A percentile compares a stretch with the other conserved stretches of the same genome.
Evolutionary conservation across 345 rosid genomes (phyloP).

Genomic region (Brassica juncea): DNA sequence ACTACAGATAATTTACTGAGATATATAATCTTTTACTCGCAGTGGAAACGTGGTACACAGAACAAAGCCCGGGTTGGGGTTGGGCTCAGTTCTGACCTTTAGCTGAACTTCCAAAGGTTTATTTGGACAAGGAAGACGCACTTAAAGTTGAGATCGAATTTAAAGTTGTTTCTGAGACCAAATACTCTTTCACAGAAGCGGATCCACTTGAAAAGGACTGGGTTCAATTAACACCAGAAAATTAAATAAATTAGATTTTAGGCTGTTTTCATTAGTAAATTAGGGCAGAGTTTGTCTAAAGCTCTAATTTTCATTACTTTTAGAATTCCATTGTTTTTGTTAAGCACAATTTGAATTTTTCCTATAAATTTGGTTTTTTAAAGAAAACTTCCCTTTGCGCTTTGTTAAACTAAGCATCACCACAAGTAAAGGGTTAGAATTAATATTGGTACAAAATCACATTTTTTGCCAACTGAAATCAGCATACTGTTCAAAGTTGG

Average conservation of each 20-base stretch:
- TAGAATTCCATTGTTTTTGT: not conserved
- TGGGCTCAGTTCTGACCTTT: not conserved
- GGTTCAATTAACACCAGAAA: not conserved
- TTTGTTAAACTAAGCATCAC: not conserved
- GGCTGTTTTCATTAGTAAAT: not conserved
- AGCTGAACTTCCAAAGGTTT: not conserved
- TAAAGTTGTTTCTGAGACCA: not conserved
- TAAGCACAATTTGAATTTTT: no score
- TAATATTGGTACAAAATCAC: no score
- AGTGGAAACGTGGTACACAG: not conserved
- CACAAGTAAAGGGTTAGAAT: no score
- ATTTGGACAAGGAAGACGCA: not conserved
- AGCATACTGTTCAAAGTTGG: not conserved
- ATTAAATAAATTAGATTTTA: not conserved
- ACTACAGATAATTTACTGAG: not conserved
- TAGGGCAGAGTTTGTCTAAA: not conserved
- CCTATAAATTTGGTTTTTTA: not conserved
- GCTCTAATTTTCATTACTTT: not conserved
- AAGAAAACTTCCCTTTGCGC: not conserved
- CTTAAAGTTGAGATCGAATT: not conserved
- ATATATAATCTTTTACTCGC: not conserved
- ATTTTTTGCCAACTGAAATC: not conserved
- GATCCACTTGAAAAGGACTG: not conserved
- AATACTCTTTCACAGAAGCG: not conserved
- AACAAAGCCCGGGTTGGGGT: not conserved